Base-by-base conservation (phyloP, 345 rosid species). In the Moringa oleifera region DNA sequence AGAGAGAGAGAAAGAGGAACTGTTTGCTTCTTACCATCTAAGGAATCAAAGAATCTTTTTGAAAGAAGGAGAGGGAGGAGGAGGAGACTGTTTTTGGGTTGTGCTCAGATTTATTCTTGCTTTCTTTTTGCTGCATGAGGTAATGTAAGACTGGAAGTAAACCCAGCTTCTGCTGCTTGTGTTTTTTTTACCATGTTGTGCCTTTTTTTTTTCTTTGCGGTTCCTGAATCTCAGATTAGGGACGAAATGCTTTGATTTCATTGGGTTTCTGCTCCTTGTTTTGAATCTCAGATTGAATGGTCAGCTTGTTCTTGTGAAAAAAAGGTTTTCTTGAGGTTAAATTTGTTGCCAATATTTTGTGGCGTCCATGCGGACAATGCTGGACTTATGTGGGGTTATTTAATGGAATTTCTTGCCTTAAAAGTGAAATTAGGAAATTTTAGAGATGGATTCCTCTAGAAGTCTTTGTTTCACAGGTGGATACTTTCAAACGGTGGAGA, bases 41-140 rank as follows among this genome's bases (percentile, higher is more conserved):
- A 70, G 81, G 81, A 82, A 77, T 84, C 84, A 79, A 79, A 73
- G 88, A 76, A 87, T 84, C 90, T 82, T 80, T 81, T 74, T 53
- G 53, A 55, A 53, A 28, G 23, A 52, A 52, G 68, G 61, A 67
- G 64, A 64, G 64, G 73, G 59, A n/a, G 56, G 49, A 68, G 20
- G 60, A 60, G 37, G 37, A 56, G 25, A 53, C 33, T 23, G 11
- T 18, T 50, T 58, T 57, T 78, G 68, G 81, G 75, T 72, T 75
- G 71, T 53, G 23, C 52, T 68, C 20, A 45, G 51, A 59, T 69
- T 52, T 56, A 24, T n/a, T 49, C 25, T 23, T 65, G 15, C n/a
- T 45, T 45, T 58, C 69, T 54, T 59, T 63, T 62, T 28, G 31
- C 62, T 67, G 23, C 11, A 25, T 63, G 58, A 75, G 82, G 85